Evolutionary conservation across 306 rosid genomes (phyloP).

Genomic region (Fragaria nilgerrensis): DNA sequence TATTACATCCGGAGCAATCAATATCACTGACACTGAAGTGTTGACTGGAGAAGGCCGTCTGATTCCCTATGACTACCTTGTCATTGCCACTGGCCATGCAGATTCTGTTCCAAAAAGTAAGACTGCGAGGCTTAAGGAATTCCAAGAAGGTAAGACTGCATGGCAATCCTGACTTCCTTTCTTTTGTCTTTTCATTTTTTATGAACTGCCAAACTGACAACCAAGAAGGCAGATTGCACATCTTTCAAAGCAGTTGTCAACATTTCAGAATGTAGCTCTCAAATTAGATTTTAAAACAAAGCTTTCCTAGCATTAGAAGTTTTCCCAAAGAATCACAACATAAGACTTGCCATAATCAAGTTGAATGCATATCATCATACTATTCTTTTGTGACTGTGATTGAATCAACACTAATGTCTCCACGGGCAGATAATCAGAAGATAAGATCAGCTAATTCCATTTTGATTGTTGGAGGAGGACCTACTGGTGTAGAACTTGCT

Average conservation of each 20-base stretch:
- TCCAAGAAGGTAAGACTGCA: constrained; percentile 41
- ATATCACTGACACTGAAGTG: constrained; percentile 54
- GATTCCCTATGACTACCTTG: constrained; percentile 57
- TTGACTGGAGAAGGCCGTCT: constrained; percentile 51
- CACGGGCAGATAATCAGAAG: constrained; percentile 53
- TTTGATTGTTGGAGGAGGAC: constrained; percentile 90
- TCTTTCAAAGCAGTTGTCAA: neutral
- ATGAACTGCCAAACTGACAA: neutral
- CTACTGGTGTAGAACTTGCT: constrained; percentile 83
- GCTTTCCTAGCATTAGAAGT: neutral
- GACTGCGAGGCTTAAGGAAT: constrained; percentile 50
- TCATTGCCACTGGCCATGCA: constrained; percentile 70
- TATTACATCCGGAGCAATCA: constrained; percentile 42
- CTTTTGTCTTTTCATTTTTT: neutral
- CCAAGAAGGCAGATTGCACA: constrained; percentile 4
- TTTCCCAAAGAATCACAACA: neutral
- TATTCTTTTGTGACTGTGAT: neutral
- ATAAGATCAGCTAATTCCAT: constrained; percentile 62
- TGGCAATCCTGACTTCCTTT: neutral
- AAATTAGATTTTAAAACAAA: neutral
- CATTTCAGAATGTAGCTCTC: neutral
- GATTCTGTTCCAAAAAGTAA: constrained; percentile 47
- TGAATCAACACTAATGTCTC: constrained; percentile 24
- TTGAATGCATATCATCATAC: neutral
- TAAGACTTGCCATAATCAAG: neutral